Evolutionary conservation across 2,329 filamentous ascomycete species (phyloP).

Genomic region (Alternaria solani): DNA sequence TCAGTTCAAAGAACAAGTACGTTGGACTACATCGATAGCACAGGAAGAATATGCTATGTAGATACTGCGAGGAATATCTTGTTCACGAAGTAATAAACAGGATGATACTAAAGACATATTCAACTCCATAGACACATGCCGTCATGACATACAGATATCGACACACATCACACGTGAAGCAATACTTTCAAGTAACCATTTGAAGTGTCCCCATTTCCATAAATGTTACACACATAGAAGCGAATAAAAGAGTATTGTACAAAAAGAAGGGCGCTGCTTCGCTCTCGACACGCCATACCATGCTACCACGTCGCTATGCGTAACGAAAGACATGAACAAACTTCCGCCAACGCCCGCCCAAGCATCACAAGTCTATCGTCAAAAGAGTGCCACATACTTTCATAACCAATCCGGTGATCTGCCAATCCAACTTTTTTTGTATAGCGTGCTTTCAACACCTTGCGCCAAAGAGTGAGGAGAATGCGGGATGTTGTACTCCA

Average conservation of each 20-base stretch:
- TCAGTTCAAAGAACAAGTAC: too few relatives aligned
- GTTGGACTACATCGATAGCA: too few relatives aligned
- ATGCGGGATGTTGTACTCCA: not conserved
- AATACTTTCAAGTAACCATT: not conserved
- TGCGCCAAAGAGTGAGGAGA: slow-evolving; percentile 1
- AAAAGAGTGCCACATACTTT: slow-evolving; percentile 4
- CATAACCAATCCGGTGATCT: slow-evolving; percentile 24
- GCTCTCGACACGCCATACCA: not conserved
- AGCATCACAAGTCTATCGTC: not conserved
- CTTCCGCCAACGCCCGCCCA: not conserved
- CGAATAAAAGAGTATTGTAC: not conserved
- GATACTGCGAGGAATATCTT: too few relatives aligned
- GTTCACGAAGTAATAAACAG: too few relatives aligned
- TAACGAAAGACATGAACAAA: not conserved
- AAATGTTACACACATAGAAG: not conserved
- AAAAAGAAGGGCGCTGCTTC: not conserved
- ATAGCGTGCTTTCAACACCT: not conserved
- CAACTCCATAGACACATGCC: accelerated
- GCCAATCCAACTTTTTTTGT: slow-evolving; percentile 5
- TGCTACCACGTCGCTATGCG: slow-evolving; percentile 2
- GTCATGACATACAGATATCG: not conserved
- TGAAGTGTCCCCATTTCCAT: not conserved
- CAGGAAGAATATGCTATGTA: too few relatives aligned
- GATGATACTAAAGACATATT: not conserved
- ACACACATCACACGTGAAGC: not conserved